A percentile compares a stretch with the other conserved stretches of the same genome.
These are phyloP conservation scores for Eucalyptus erythrocorys DNA, from an alignment of 345 rosid species.

Conservation along the genomic window DNA sequence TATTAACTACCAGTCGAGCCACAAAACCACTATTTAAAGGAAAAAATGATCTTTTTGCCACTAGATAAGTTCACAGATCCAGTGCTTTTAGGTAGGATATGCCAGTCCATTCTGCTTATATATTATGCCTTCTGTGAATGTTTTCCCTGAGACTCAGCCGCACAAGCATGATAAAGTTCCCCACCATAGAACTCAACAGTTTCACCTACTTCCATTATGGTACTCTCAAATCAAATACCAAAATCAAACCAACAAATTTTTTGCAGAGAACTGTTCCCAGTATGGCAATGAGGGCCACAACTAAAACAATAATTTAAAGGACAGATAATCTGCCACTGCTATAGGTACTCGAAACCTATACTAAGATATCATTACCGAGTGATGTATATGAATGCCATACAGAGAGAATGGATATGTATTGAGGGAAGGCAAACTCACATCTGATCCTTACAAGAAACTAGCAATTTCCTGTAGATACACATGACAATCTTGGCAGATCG, in stretches of 20 bases:
- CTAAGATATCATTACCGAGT: neutral
- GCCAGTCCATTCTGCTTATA: neutral
- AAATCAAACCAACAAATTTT: neutral
- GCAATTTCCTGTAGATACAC: conserved; percentile 78
- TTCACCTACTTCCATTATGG: neutral
- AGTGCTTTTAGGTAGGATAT: neutral
- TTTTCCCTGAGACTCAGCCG: neutral
- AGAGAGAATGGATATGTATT: neutral
- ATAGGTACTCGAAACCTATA: neutral
- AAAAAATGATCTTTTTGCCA: neutral
- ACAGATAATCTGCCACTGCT: neutral
- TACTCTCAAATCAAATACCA: neutral
- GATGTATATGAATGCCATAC: neutral
- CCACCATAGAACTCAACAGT: neutral
- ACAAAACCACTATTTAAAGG: neutral
- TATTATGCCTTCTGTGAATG: neutral
- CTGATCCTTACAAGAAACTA: conserved; percentile 85
- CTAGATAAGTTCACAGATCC: neutral
- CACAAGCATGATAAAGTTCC: neutral
- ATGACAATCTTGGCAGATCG: conserved; percentile 67
- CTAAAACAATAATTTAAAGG: neutral
- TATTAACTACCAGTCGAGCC: neutral
- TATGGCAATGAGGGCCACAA: neutral
- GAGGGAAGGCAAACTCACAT: conserved; percentile 46
- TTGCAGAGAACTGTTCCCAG: neutral